Conservation (phyloP, 495 filamentous ascomycete genomes). For the Annulohypoxylon stygium region DNA sequence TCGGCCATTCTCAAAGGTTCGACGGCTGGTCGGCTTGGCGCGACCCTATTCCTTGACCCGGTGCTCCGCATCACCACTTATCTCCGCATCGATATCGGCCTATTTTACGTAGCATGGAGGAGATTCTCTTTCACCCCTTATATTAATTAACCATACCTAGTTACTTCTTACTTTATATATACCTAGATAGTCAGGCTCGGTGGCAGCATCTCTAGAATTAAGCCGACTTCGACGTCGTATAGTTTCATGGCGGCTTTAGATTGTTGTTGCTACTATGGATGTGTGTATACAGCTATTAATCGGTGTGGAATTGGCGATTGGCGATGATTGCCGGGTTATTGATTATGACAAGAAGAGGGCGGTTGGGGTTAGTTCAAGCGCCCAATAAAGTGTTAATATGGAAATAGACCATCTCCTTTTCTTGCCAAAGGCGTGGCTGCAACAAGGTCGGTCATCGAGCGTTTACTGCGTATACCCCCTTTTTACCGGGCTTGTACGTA, state of each 20-base stretch:
- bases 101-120: constrained; percentile 41
- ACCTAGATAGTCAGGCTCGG: constrained; percentile 31
- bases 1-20: constrained; percentile 40
- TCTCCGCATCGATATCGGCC: constrained; percentile 50
- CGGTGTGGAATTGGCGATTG: constrained; percentile 25
- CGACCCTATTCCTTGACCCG: constrained; percentile 44
- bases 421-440: constrained; percentile 41
- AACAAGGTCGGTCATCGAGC: constrained; percentile 29
- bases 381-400: constrained; percentile 56
- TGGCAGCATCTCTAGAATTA: constrained; percentile 43
- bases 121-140: constrained; percentile 37
- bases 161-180: constrained; percentile 3
- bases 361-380: constrained; percentile 48
- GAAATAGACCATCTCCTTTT: constrained; percentile 48
- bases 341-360: constrained; percentile 32
- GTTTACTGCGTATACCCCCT: constrained; percentile 40
- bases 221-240: constrained; percentile 47
- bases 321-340: constrained; percentile 52
- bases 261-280: constrained; percentile 16
- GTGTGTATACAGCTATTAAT: neutral
- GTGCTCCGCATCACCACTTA: constrained; percentile 47
- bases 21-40: constrained; percentile 46
- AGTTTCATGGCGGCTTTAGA: constrained; percentile 14
- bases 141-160: constrained; percentile 41
- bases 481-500: constrained; percentile 38